These are phyloP conservation scores for Lentinula guzmanii DNA, from an alignment of 768 basidiomycete species.

Conservation along the genomic window DNA sequence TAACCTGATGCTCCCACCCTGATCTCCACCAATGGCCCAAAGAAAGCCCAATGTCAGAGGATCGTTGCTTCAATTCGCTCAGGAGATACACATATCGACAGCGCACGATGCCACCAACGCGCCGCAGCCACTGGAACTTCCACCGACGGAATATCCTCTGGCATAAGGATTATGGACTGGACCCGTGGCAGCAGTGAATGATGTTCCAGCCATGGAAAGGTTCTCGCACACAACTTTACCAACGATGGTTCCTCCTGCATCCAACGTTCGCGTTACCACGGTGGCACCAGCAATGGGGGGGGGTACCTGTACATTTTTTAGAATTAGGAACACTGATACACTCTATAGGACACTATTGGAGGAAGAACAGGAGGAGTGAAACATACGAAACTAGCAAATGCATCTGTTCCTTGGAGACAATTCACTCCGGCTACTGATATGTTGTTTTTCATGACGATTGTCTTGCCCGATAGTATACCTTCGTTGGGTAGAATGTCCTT, in stretches of 20 bases:
- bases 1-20: slow-evolving; percentile 2
- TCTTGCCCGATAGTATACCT: slow-evolving; percentile 1
- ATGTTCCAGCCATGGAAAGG: neutral
- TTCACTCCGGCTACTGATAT: slow-evolving; percentile 1
- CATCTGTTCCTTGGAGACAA: slow-evolving; percentile 2
- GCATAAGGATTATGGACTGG: slow-evolving; percentile 7
- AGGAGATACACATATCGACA: neutral
- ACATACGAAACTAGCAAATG: neutral
- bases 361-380: neutral
- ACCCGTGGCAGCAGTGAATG: slow-evolving; percentile 4
- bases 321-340: neutral
- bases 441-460: slow-evolving; percentile 3
- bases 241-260: neutral
- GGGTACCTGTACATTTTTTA: neutral
- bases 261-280: neutral
- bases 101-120: neutral
- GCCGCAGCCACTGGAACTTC: slow-evolving; percentile 1
- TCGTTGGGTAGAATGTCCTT: neutral
- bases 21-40: slow-evolving; percentile 6
- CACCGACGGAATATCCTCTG: neutral
- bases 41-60: neutral
- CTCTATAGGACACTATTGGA: neutral
- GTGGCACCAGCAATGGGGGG: slow-evolving; percentile 1
- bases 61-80: neutral
- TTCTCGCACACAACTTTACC: slow-evolving; percentile 7